Conservation (phyloP, 2,329 filamentous ascomycete species). For the Metarhizium brunneum region DNA sequence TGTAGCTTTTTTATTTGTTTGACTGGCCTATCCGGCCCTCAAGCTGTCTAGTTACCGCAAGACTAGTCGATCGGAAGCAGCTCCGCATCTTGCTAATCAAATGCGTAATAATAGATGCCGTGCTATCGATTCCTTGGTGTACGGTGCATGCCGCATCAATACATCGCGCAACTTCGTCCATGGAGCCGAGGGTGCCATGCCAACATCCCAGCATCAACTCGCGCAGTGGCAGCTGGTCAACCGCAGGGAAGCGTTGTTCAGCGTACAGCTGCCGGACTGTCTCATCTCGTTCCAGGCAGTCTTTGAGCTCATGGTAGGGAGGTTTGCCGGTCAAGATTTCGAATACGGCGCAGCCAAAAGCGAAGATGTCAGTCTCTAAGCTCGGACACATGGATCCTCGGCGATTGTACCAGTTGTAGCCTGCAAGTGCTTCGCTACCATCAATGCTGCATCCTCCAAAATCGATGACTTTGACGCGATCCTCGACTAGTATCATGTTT, state of each 20-base stretch:
- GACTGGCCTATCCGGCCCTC: not conserved
- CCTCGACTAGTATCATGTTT: slow-evolving; percentile 4
- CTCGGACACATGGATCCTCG: not conserved
- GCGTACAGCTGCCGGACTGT: slow-evolving; percentile 1
- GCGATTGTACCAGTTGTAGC: slow-evolving; percentile 6
- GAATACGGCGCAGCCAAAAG: slow-evolving; percentile 3
- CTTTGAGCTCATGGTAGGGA: slow-evolving; percentile 2
- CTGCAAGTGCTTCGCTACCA: slow-evolving; percentile 2
- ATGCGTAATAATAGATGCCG: not conserved
- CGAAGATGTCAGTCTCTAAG: slow-evolving; percentile 2
- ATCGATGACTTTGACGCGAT: slow-evolving; percentile 4
- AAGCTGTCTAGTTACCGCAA: not conserved
- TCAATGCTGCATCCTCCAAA: slow-evolving; percentile 6
- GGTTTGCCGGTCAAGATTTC: slow-evolving; percentile 2
- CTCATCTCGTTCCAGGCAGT: not conserved
- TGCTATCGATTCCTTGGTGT: slow-evolving; percentile 6
- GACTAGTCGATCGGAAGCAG: not conserved
- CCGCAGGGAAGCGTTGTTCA: slow-evolving; percentile 1
- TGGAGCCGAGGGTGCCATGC: slow-evolving; percentile 4
- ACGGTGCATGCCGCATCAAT: not conserved
- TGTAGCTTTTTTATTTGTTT: too few relatives aligned
- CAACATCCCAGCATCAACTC: slow-evolving; percentile 6
- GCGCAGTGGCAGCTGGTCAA: slow-evolving; percentile 1
- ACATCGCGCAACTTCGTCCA: slow-evolving; percentile 1
- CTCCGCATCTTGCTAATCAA: not conserved